Conservation (phyloP, 2,329 filamentous ascomycete genomes). For the Albifimbria verrucaria region DNA sequence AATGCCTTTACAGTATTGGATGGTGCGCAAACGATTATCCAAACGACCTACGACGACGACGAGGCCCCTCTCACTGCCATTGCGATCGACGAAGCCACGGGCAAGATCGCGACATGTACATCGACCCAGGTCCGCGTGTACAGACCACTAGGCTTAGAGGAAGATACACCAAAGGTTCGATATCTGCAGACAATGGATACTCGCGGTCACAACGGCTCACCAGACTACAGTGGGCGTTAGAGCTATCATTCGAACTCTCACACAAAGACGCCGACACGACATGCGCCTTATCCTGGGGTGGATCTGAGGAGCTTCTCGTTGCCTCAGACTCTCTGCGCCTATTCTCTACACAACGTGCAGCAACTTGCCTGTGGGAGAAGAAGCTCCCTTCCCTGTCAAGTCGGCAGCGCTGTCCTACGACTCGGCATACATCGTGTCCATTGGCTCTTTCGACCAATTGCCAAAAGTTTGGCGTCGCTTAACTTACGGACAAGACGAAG, state of each 20-base stretch:
- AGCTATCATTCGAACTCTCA: conserved; percentile 55
- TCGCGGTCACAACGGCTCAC: conserved; percentile 15
- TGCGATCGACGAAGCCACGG: conserved; percentile 74
- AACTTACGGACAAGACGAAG: conserved; percentile 77
- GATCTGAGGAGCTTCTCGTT: conserved; percentile 77
- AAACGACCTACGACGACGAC: conserved; percentile 89
- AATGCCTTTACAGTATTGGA: conserved; percentile 81
- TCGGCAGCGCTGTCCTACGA: conserved; percentile 81
- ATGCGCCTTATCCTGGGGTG: conserved; percentile 76
- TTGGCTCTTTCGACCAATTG: conserved; percentile 73
- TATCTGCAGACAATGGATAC: conserved; percentile 1
- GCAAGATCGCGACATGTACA: conserved; percentile 79
- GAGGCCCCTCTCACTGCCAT: conserved; percentile 67
- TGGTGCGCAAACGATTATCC: conserved; percentile 70
- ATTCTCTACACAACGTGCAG: conserved; percentile 51
- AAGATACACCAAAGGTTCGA: conserved; percentile 71
- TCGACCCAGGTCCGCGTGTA: conserved; percentile 70
- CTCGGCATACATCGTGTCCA: conserved; percentile 79
- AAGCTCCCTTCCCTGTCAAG: conserved; percentile 68
- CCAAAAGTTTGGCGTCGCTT: conserved; percentile 92
- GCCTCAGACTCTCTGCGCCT: conserved; percentile 69
- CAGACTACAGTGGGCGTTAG: conserved; percentile 55
- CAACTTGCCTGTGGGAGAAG: conserved; percentile 69
- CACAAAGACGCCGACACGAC: conserved; percentile 26
- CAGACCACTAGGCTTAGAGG: conserved; percentile 65